Base-by-base conservation (phyloP, 768 basidiomycete genomes). In the Hericium coralloides region DNA sequence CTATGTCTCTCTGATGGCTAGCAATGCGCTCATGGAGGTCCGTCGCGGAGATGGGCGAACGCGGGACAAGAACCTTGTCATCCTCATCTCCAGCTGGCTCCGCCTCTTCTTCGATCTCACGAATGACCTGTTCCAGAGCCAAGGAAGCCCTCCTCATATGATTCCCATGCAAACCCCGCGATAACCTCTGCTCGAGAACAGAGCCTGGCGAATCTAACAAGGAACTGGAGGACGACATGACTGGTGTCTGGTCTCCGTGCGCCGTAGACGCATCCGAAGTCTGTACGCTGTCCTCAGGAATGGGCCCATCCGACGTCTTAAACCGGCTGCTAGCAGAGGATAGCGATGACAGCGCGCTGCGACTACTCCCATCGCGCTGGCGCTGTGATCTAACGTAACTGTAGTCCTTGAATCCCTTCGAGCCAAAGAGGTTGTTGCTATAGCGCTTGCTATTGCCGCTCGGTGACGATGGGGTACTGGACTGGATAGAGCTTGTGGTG, bases 401-500 rank as follows among this genome's bases (percentile, higher is more conserved):
- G 66, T 89, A 82, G 68, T 92, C 90, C 56, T 85, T 78, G 63
- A 90, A 76, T 55, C 84, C 79, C n/a, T 85, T 83, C 17, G 90
- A 92, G 49, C 88, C 85, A 60, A 92, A 92, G 52, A 93, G 74
- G 65, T 92, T 92, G 68, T 92, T 92, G 74, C 89, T 91, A 69
- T 88, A 87, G 49, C 90, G 81, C 70, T 87, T 86, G 56, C 75
- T 72, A 41, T 80, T 79, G 37, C 57, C 62, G 69, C 54, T 66
- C 66, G 23, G 67, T 64, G 23, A 84, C 77, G 22, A 81, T 79
- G 18, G 74, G 49, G 57, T 18, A 63, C 73, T 65, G 71, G 64
- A 65, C 68, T 69, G 60, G 56, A 67, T 63, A 56, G 77, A 72
- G 62, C 69, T 61, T 61, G 70, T 59, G 61, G 74, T 60, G 70